Percentiles rank a stretch among this genome's conserved stretches.
phyloP scores from a whole-genome alignment of 1,139 yeast species.

The Diutina sp. region DNA sequence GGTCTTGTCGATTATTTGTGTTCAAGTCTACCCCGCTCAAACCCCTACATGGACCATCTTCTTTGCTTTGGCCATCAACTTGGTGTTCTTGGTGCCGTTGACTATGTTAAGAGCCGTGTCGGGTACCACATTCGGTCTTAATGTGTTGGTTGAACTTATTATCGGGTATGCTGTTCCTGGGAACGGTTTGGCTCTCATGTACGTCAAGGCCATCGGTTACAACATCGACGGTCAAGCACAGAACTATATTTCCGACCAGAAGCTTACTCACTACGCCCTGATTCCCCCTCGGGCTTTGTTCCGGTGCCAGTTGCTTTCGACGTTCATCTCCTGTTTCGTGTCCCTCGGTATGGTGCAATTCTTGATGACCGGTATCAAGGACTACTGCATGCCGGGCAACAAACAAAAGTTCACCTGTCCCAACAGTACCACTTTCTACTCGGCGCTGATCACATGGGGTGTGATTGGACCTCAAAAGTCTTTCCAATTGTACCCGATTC shows the following conservation, averaged over 20 bases:
- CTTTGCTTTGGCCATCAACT: conserved; percentile 41
- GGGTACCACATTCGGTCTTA: conserved; percentile 39
- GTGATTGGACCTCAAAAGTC: conserved; percentile 45
- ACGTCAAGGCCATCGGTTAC: conserved; percentile 45
- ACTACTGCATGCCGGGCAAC: conserved; percentile 32
- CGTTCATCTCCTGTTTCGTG: conserved; percentile 29
- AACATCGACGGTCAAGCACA: conserved; percentile 55
- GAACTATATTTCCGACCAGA: conserved; percentile 40
- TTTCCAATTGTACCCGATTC: conserved; percentile 10
- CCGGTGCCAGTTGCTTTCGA: conserved; percentile 41
- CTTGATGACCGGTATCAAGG: conserved; percentile 26
- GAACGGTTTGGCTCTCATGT: conserved; percentile 46
- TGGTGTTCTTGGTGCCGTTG: conserved; percentile 41
- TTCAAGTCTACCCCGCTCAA: conserved; percentile 32
- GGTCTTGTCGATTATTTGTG: conserved; percentile 23
- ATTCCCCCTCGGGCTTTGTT: conserved; percentile 52
- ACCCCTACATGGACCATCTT: conserved; percentile 49
- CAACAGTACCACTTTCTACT: conserved; percentile 29
- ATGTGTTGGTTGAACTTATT: conserved; percentile 47
- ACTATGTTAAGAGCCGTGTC: conserved; percentile 37
- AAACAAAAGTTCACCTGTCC: conserved; percentile 35
- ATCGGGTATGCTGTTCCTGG: conserved; percentile 56
- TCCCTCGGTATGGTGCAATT: conserved; percentile 42
- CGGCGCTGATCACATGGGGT: conserved; percentile 51
- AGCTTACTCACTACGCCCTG: conserved; percentile 47